Conservation (phyloP, 257 asterid genomes). For the Phtheirospermum japonicum region DNA sequence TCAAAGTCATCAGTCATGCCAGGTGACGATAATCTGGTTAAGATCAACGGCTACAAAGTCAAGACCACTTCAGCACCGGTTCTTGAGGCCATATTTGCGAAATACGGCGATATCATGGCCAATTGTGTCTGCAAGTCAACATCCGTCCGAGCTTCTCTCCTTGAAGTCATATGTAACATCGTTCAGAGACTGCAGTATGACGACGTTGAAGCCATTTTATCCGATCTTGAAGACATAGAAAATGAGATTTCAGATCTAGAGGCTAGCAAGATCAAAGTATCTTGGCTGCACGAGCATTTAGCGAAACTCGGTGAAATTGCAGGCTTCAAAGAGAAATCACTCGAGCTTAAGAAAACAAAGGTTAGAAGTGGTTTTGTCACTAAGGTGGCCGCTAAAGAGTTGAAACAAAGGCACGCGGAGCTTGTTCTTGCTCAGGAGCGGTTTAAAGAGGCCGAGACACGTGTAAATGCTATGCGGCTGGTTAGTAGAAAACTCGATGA, state of each 20-base stretch:
- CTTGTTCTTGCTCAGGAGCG: slow-evolving; percentile 32
- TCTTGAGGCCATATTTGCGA: slow-evolving; percentile 37
- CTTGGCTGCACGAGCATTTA: slow-evolving; percentile 38
- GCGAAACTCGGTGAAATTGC: slow-evolving; percentile 23
- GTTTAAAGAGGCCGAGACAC: slow-evolving; percentile 34
- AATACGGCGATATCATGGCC: slow-evolving; percentile 40
- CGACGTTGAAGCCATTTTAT: slow-evolving; percentile 23
- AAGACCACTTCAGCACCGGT: slow-evolving; percentile 26
- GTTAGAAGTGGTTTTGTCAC: slow-evolving; percentile 13
- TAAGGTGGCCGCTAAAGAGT: slow-evolving; percentile 31
- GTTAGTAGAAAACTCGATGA: slow-evolving; percentile 26
- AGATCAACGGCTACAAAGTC: slow-evolving; percentile 40
- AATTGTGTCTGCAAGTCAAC: slow-evolving; percentile 35
- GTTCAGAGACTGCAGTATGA: slow-evolving; percentile 28
- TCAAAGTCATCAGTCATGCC: slow-evolving; percentile 7
- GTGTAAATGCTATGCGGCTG: slow-evolving; percentile 29
- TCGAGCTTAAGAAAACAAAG: slow-evolving; percentile 25
- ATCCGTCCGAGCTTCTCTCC: slow-evolving; percentile 35
- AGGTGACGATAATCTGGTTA: slow-evolving; percentile 16
- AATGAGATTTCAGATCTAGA: slow-evolving; percentile 31
- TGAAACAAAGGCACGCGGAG: slow-evolving; percentile 32
- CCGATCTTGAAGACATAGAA: slow-evolving; percentile 32
- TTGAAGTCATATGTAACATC: slow-evolving; percentile 33
- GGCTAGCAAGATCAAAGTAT: slow-evolving; percentile 27
- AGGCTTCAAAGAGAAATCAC: slow-evolving; percentile 5